Percentiles rank a stretch among this genome's conserved stretches.
These are phyloP conservation scores for Hypomontagnella monticulosa DNA, from an alignment of 495 filamentous ascomycete genomes.

Conservation along the genomic window DNA sequence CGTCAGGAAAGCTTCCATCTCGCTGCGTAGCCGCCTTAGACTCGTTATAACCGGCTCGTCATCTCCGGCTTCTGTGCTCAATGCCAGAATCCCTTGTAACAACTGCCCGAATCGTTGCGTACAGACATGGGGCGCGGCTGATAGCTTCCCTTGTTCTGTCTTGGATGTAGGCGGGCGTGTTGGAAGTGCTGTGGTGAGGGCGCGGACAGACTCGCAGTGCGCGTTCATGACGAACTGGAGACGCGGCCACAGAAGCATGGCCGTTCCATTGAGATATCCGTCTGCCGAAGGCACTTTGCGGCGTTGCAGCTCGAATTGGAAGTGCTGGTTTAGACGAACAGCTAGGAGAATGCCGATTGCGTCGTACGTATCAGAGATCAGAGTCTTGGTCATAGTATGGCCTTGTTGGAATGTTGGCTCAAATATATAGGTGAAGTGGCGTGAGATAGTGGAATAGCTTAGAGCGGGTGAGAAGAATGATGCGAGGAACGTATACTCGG, in stretches of 20 bases:
- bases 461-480: slow-evolving; percentile 80
- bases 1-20: slow-evolving; percentile 80
- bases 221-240: slow-evolving; percentile 92
- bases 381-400: slow-evolving; percentile 75
- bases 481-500: slow-evolving; percentile 93
- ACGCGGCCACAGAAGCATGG: slow-evolving; percentile 95
- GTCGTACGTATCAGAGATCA: slow-evolving; percentile 81
- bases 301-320: slow-evolving; percentile 91
- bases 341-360: slow-evolving; percentile 86
- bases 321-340: slow-evolving; percentile 92
- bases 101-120: slow-evolving; percentile 94
- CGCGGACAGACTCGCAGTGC: slow-evolving; percentile 86
- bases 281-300: slow-evolving; percentile 89
- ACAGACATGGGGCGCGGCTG: slow-evolving; percentile 87
- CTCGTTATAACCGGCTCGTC: slow-evolving; percentile 90
- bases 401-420: slow-evolving; percentile 84
- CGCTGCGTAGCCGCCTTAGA: slow-evolving; percentile 74
- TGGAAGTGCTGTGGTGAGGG: slow-evolving; percentile 61
- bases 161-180: slow-evolving; percentile 61
- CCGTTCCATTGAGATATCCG: slow-evolving; percentile 90
- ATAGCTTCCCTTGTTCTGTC: slow-evolving; percentile 69
- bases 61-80: slow-evolving; percentile 88
- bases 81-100: slow-evolving; percentile 79
- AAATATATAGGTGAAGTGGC: slow-evolving; percentile 83
- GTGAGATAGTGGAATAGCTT: slow-evolving; percentile 65